These are phyloP conservation scores for Schizophyllum amplum DNA, from an alignment of 1,284 basidiomycete species.

Conservation along the genomic window DNA sequence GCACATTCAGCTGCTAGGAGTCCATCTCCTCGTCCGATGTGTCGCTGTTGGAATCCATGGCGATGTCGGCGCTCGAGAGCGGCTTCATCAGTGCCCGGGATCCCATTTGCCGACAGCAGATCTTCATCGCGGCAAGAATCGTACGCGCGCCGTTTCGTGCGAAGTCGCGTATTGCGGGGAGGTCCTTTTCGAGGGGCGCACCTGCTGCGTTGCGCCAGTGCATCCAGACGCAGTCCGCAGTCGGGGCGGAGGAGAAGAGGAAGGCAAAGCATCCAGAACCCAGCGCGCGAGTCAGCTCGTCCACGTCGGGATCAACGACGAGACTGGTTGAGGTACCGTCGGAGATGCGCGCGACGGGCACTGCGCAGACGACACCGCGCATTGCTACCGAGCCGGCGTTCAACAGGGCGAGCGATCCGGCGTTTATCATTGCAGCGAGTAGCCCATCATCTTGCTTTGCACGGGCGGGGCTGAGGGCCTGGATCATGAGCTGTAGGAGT, in stretches of 20 bases:
- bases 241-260: slow-evolving; percentile 25
- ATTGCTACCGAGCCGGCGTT: slow-evolving; percentile 63
- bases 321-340: slow-evolving; percentile 19
- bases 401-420: slow-evolving; percentile 55
- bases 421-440: slow-evolving; percentile 59
- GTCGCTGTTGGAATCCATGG: background rate
- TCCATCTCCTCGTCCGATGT: background rate
- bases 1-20: background rate
- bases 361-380: slow-evolving; percentile 61
- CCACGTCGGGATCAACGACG: slow-evolving; percentile 46
- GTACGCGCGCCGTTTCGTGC: background rate
- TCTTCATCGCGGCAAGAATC: background rate
- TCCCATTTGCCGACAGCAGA: background rate
- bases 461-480: slow-evolving; percentile 36
- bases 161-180: background rate
- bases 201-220: slow-evolving; percentile 36
- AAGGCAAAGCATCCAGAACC: slow-evolving; percentile 61
- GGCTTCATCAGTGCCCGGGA: background rate
- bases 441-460: slow-evolving; percentile 20
- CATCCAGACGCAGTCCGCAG: slow-evolving; percentile 42
- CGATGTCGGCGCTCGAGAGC: background rate
- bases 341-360: slow-evolving; percentile 37
- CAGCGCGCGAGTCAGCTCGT: slow-evolving; percentile 29
- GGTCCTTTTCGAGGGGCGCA: slow-evolving; percentile 27
- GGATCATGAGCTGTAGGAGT: slow-evolving; percentile 62